Base-by-base conservation (phyloP, 306 rosid species). In the Gastrolobium villosum region DNA sequence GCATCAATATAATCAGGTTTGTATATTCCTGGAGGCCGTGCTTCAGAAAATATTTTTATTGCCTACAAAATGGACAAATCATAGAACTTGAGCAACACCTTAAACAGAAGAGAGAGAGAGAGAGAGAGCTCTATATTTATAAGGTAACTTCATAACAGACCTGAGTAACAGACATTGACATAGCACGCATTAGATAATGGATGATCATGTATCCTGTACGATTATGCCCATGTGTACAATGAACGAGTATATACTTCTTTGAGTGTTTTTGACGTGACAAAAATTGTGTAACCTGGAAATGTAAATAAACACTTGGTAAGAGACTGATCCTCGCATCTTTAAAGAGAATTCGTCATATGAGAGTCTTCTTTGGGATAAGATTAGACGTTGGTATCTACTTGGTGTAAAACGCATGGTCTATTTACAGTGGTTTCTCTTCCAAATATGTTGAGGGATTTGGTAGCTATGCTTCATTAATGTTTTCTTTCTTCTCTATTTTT, bases 21-120 rank as follows among this genome's bases (percentile, higher is more conserved):
- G 84, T 96, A 96, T 76, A 96, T 96, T 84, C 99, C 99, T 0
- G 99, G 99, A 82, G 99, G 96, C 10, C 99, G 98, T 75, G 93
- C 97, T 0, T 93, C 96, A 34, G 98, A 80, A 90, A 96, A 96
- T 14, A 32, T 61, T 84, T 89, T 87, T 69, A 96, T 77, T 75
- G 99, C 99, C 99, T 96, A 84, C 81, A 82, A 53, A 84, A 76
- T 48, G 69, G 80, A 49, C 48, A 76, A 76, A 68, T 45, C 55
- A 48, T 65, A 32, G 49, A 54, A 65, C 46, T 69, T 70, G 36
- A 73, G 77, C 48, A 80, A 65, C 77, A 37, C 6, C 53, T 55
- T 66, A 3, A 78, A 81, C 54, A 50, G 43, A 28, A 62, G 6
- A 48, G n/a, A 5, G 50, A 61, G 30, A 56, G 7, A 4, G 13